Conservation (phyloP, 805 yeast species). For the Yueomyces sp. region DNA sequence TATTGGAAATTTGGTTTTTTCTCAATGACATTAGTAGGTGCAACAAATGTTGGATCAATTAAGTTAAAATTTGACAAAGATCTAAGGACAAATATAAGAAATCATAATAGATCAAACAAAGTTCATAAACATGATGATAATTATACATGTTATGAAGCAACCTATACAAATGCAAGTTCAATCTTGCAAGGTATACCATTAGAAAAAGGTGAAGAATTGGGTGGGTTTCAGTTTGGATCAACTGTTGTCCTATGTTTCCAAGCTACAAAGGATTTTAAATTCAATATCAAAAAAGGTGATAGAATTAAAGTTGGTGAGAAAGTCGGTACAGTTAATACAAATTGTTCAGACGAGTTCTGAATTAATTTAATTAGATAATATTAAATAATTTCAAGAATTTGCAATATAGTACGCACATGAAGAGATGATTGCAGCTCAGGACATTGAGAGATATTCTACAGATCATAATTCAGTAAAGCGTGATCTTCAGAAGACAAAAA, state of each 20-base stretch:
- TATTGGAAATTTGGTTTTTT: constrained; percentile 96
- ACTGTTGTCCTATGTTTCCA: constrained; percentile 93
- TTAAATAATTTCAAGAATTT: no score
- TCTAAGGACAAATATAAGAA: constrained; percentile 63
- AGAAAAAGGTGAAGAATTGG: constrained; percentile 86
- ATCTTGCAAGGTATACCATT: constrained; percentile 77
- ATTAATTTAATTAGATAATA: no score
- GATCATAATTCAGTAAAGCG: no score
- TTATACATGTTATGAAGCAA: constrained; percentile 87
- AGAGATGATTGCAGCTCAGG: no score
- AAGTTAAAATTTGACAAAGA: constrained; percentile 85
- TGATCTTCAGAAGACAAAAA: no score
- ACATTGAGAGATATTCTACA: no score
- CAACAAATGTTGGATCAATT: constrained; percentile 95
- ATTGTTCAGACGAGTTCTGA: no score
- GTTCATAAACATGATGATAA: constrained; percentile 33
- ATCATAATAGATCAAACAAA: constrained; percentile 10
- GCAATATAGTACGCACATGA: no score
- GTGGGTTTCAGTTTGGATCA: constrained; percentile 90
- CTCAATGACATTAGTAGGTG: constrained; percentile 99
- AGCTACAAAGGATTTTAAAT: constrained; percentile 75
- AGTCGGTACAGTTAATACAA: constrained; percentile 32
- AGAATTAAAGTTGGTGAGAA: constrained; percentile 75
- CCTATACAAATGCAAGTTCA: constrained; percentile 67
- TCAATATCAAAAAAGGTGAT: constrained; percentile 56